Base-by-base conservation (phyloP, 1,139 yeast species). In the Blastobotrys arbuscula region DNA sequence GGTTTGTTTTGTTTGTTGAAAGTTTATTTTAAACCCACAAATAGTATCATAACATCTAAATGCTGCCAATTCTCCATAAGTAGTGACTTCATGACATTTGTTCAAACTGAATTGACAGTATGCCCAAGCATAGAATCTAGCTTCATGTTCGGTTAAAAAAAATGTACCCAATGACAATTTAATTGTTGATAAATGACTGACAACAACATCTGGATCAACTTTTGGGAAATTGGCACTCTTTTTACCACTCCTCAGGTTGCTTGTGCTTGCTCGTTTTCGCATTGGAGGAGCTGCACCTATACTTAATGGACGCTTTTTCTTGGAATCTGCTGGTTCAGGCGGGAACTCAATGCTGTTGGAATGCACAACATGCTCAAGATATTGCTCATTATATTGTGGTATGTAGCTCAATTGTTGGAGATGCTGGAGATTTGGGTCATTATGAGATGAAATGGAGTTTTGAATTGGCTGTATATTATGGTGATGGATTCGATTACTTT, bases 41-140 rank as follows among this genome's bases (percentile, higher is more conserved):
- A 16, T 39, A 10, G n/a, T 21, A 23, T 33, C 19, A 39, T 33
- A 24, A 26, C 48, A 45, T 3, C 48, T 30, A 13, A 33, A 45
- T 2, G 48, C 43, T 15, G 44, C 43, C 26, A 45, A n/a, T 15
- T 39, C 43, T 6, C 44, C 43, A 24, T 45, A 39, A 6, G 43
- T 45, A 2, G 48, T 45, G 26, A 45, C 39, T 12, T 45, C 48
- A 24, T 39, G 39, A 35, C 44, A 45, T 33, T 45, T 45, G 12
- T 18, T 13, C 10, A 45, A 19, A 19, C 8, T 24, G 19, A 28
- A 45, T 18, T 45, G 48, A 34, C 48, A 45, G 35, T 33, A 39
- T 2, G 40, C 43, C 48, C 48, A 45, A 1, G 44, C 40, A 26
- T 39, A 26, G 35, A 45, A 45, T 19, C 48, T 21, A 10, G 48